Evolutionary conservation across 1,284 basidiomycete species (phyloP), one percentile per base, ranked within the genome.

Genomic region (Trichosporon sp.): DNA sequence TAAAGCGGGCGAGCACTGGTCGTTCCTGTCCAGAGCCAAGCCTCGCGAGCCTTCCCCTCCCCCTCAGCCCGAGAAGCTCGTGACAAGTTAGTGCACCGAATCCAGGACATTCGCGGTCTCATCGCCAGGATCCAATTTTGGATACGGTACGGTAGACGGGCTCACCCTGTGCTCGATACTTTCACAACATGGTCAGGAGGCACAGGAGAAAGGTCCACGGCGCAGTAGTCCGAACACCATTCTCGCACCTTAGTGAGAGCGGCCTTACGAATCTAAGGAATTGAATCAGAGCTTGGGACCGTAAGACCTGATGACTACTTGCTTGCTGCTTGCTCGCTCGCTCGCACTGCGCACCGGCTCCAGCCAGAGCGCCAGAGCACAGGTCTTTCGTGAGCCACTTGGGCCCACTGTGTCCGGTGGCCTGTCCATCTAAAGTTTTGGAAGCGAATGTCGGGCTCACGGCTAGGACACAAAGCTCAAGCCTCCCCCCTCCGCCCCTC

Each of bases 201-300:
- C 16, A 44, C 10, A 14, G 19, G 19, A 37, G n/a, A n/a, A 14
- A 37, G 36, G 36, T n/a, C 13, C 36, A 19, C 36, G 36, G 16
- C 40, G 40, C 40, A 44, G 40, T 21, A 44, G 40, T 21, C 40
- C 40, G 40, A 9, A 21, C 19, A 44, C 40, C 40, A n/a, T 44
- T 8, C 19, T 8, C 40, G 49, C 49, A 29, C 49, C 49, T 54
- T 31, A 54, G 19, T 23, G n/a, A n/a, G n/a, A 21, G 40, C 49
- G 49, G 49, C 49, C 49, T 54, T 54, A 54, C 27, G 49, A 54
- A 31, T 54, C 49, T 29, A 54, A 54, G 49, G 49, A 29, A 29
- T 54, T 54, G 25, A 29, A 27, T 54, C 49, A 54, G 49, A 54
- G 49, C 49, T 54, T 54, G 49, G 16, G 25, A 29, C 25, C 49